These are phyloP conservation scores for Mercurialis annua DNA, from an alignment of 345 rosid species.

Conservation along the genomic window DNA sequence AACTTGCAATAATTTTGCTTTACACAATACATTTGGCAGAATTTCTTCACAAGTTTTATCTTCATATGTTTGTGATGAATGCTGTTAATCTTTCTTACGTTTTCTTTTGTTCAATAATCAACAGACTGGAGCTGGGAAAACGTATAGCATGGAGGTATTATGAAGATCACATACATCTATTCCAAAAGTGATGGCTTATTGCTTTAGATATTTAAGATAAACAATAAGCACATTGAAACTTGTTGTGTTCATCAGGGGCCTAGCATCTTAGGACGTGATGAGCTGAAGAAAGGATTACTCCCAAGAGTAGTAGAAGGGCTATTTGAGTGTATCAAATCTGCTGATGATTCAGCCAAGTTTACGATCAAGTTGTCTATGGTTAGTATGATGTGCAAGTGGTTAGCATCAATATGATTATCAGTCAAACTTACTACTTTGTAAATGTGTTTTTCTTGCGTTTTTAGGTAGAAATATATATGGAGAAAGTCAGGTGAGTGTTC, in stretches of 20 bases:
- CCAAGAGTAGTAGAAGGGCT: conserved; percentile 69
- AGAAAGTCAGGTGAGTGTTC: conserved; percentile 66
- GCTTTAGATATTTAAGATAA: too few species aligned
- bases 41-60: not conserved
- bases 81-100: not conserved
- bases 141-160: conserved; percentile 79
- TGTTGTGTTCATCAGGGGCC: conserved; percentile 51
- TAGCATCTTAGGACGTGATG: conserved; percentile 47
- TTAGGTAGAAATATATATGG: conserved; percentile 95
- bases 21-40: not conserved
- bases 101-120: conserved; percentile 19
- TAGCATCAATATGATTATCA: conserved; percentile 2
- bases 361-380: conserved; percentile 80
- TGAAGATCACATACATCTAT: not conserved
- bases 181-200: not conserved
- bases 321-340: conserved; percentile 48
- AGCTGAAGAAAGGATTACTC: conserved; percentile 65
- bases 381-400: not conserved
- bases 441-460: conserved; percentile 15
- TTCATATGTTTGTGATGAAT: not conserved
- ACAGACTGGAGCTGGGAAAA: conserved; percentile 97
- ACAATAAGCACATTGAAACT: conserved; percentile 1
- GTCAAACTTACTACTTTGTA: conserved; percentile 3
- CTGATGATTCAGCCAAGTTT: conserved; percentile 40
- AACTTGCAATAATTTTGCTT: not conserved